phyloP scores from a whole-genome alignment of 306 rosid species.

The Vigna unguiculata region DNA sequence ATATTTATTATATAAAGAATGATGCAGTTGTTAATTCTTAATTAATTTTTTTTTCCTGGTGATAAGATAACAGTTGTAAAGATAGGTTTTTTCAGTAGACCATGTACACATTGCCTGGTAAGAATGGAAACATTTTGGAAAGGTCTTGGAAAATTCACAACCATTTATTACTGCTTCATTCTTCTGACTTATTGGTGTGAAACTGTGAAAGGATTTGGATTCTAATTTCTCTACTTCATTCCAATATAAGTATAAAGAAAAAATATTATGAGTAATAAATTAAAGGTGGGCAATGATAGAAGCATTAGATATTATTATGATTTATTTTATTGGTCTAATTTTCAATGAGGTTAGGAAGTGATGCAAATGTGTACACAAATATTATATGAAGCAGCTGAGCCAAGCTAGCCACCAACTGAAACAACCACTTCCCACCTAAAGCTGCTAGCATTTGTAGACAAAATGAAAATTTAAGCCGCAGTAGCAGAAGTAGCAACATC shows the following conservation, averaged over 20 bases:
- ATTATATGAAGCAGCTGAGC: constrained; percentile 48
- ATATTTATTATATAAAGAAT: not conserved
- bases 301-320: constrained; percentile 16
- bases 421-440: constrained; percentile 60
- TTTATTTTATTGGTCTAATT: constrained; percentile 6
- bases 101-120: constrained; percentile 18
- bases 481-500: constrained; percentile 28
- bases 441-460: constrained; percentile 35
- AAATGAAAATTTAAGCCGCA: constrained; percentile 41
- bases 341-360: constrained; percentile 52
- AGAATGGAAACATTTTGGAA: constrained; percentile 41
- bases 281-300: not conserved
- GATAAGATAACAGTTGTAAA: constrained; percentile 35
- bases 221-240: constrained; percentile 14
- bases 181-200: constrained; percentile 51
- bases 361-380: constrained; percentile 31
- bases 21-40: constrained; percentile 37
- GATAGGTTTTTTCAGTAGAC: constrained; percentile 13
- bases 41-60: constrained; percentile 9
- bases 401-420: constrained; percentile 54
- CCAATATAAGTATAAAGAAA: not conserved
- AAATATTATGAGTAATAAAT: not conserved
- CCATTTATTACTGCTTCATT: constrained; percentile 5
- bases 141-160: constrained; percentile 41
- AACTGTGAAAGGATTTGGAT: constrained; percentile 52